A percentile compares a stretch with the other conserved stretches of the same genome.
Evolutionary conservation across 345 rosid genomes (phyloP).

Genomic region (Eutrema japonicum): DNA sequence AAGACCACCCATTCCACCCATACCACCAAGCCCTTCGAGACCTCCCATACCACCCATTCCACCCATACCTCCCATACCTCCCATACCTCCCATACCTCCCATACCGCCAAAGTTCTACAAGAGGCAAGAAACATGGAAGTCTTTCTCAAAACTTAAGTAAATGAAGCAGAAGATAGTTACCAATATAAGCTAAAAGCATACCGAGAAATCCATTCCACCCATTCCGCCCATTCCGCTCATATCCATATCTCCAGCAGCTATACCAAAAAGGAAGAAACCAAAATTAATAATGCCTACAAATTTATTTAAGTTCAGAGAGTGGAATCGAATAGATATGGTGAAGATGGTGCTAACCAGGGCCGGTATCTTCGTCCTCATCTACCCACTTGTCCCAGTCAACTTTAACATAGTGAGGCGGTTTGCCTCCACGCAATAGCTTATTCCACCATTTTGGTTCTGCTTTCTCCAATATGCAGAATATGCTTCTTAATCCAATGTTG

Average conservation of each 20-base stretch:
- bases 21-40: conserved; percentile 28
- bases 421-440: conserved; percentile 67
- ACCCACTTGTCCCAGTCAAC: conserved; percentile 96
- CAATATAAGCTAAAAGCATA: conserved; percentile 16
- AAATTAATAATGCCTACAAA: not conserved
- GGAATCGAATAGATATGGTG: not conserved
- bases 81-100: conserved; percentile 41
- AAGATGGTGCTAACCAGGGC: conserved; percentile 30
- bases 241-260: conserved; percentile 58
- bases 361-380: conserved; percentile 68
- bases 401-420: conserved; percentile 72
- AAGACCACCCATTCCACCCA: conserved; percentile 46
- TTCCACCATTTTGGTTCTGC: conserved; percentile 79
- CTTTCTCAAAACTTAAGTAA: not conserved
- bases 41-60: conserved; percentile 48
- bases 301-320: not conserved
- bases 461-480: conserved; percentile 76
- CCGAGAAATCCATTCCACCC: conserved; percentile 47
- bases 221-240: conserved; percentile 44
- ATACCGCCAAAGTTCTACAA: conserved; percentile 42
- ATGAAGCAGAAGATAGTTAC: not conserved
- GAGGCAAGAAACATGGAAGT: conserved; percentile 15
- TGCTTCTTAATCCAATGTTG: conserved; percentile 66
- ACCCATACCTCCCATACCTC: conserved; percentile 30
- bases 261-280: conserved; percentile 19